Percentiles rank a stretch among this genome's conserved stretches.
Evolutionary conservation across 2,329 filamentous ascomycete species (phyloP).

Genomic region (Neofusicoccum sp.): DNA sequence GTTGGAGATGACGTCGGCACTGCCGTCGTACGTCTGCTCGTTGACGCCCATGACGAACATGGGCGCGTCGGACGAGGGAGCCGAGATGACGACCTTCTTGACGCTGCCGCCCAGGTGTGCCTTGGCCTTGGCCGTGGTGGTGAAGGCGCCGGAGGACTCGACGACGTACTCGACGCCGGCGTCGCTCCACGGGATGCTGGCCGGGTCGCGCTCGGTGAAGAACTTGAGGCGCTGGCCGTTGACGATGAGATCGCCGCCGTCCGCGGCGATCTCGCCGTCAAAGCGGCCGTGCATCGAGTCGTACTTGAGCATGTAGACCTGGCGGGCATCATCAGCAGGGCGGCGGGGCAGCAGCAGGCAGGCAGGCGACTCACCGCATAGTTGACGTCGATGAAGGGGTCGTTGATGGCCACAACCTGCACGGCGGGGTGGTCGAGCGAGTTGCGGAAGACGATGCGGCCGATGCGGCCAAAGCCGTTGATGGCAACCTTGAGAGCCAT

Average conservation of each 20-base stretch:
- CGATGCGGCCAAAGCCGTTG: conserved; percentile 99
- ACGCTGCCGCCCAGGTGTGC: conserved; percentile 94
- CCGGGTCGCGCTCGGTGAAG: conserved; percentile 89
- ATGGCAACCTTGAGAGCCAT: conserved; percentile 98
- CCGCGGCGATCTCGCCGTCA: conserved; percentile 82
- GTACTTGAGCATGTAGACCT: conserved; percentile 99
- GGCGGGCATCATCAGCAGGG: conserved; percentile 30
- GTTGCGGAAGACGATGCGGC: conserved; percentile 98
- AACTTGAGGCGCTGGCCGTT: conserved; percentile 95
- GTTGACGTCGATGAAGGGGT: conserved; percentile 96
- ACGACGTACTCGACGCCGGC: conserved; percentile 90
- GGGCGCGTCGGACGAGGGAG: conserved; percentile 89
- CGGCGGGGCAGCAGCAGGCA: neutral
- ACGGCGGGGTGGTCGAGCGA: conserved; percentile 89
- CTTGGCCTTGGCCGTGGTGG: conserved; percentile 92
- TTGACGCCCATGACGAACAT: conserved; percentile 99
- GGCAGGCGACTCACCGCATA: conserved; percentile 76
- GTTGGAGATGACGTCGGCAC: conserved; percentile 94
- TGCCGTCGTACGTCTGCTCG: conserved; percentile 87
- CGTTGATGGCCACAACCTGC: conserved; percentile 94
- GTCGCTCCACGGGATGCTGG: conserved; percentile 84
- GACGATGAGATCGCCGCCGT: conserved; percentile 72
- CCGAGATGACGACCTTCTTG: conserved; percentile 88
- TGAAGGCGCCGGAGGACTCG: conserved; percentile 99
- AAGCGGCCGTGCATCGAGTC: conserved; percentile 96